Conservation (phyloP, 140 eudicot species). For the Bidens hawaiensis region DNA sequence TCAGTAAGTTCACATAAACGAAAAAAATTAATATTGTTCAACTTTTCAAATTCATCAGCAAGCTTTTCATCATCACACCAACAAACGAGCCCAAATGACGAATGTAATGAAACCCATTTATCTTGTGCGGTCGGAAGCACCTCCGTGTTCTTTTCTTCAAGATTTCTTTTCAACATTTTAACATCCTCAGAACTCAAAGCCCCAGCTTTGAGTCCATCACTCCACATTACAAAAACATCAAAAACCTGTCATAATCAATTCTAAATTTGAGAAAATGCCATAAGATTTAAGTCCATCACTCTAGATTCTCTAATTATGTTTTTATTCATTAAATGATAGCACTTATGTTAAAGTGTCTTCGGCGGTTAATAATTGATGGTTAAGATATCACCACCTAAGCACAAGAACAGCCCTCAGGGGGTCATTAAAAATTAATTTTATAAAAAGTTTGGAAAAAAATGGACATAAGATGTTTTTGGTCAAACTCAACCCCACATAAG, state of each 20-base stretch:
- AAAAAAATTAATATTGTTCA: slow-evolving; percentile 46
- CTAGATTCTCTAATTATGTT: too few species aligned
- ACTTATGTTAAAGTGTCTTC: too few species aligned
- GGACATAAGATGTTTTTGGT: background rate
- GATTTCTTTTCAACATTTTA: slow-evolving; percentile 48
- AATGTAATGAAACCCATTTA: slow-evolving; percentile 76
- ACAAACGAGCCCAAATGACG: slow-evolving; percentile 64
- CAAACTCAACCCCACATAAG: background rate
- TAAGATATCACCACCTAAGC: too few species aligned
- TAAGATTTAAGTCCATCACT: too few species aligned
- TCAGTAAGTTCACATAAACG: slow-evolving; percentile 45
- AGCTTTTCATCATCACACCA: slow-evolving; percentile 72
- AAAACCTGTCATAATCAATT: slow-evolving; percentile 44
- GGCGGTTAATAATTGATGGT: too few species aligned
- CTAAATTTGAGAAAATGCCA: slow-evolving; percentile 7
- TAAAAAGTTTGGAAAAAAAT: too few species aligned
- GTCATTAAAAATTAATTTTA: too few species aligned
- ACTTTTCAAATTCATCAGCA: slow-evolving; percentile 49
- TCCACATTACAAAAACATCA: slow-evolving; percentile 59
- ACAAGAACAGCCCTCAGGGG: too few species aligned
- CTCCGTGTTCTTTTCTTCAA: slow-evolving; percentile 36
- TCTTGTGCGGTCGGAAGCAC: slow-evolving; percentile 69
- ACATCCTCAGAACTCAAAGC: slow-evolving; percentile 43
- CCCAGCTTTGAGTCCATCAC: slow-evolving; percentile 55
- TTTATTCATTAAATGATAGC: background rate